Evolutionary conservation across 2,329 filamentous ascomycete species (phyloP).

Genomic region (Pseudogymnoascus sp.): DNA sequence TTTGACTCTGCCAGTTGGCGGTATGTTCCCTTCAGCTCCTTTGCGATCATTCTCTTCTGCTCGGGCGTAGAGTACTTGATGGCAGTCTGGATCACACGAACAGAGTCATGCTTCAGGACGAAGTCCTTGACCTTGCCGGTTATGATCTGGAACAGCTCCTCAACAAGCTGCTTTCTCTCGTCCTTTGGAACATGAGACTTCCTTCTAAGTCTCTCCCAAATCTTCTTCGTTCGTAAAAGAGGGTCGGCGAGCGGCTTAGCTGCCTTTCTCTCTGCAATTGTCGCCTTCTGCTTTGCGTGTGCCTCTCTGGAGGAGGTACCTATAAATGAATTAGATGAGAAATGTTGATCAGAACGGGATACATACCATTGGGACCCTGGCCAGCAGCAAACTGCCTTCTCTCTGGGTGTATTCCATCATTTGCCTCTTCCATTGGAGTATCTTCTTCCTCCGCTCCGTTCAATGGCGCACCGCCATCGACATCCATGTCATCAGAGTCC

Average conservation of each 20-base stretch:
- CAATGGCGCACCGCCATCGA: constrained; percentile 25
- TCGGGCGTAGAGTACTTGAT: constrained; percentile 87
- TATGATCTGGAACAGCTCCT: constrained; percentile 85
- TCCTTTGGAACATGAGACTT: constrained; percentile 90
- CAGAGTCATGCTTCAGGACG: constrained; percentile 95
- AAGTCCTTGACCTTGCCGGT: constrained; percentile 89
- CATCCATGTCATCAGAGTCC: constrained; percentile 33
- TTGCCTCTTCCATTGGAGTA: constrained; percentile 24
- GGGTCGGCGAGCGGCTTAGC: constrained; percentile 89
- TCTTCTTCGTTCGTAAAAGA: constrained; percentile 82
- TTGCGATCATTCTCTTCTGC: constrained; percentile 78
- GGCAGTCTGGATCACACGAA: constrained; percentile 92
- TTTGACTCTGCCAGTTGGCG: constrained; percentile 81
- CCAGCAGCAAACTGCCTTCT: constrained; percentile 24
- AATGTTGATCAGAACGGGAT: constrained; percentile 5
- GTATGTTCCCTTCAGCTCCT: constrained; percentile 78
- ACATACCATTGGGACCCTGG: constrained; percentile 18
- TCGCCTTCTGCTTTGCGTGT: constrained; percentile 84
- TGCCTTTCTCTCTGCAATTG: constrained; percentile 81
- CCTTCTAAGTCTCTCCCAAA: constrained; percentile 87
- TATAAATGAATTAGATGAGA: constrained; percentile 23
- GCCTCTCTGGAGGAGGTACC: constrained; percentile 70
- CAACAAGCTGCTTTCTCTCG: constrained; percentile 77
- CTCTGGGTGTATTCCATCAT: constrained; percentile 28
- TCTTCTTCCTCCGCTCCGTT: constrained; percentile 14